Conservation (phyloP, 2,329 filamentous ascomycete genomes). For the Blastomyces silverae region DNA sequence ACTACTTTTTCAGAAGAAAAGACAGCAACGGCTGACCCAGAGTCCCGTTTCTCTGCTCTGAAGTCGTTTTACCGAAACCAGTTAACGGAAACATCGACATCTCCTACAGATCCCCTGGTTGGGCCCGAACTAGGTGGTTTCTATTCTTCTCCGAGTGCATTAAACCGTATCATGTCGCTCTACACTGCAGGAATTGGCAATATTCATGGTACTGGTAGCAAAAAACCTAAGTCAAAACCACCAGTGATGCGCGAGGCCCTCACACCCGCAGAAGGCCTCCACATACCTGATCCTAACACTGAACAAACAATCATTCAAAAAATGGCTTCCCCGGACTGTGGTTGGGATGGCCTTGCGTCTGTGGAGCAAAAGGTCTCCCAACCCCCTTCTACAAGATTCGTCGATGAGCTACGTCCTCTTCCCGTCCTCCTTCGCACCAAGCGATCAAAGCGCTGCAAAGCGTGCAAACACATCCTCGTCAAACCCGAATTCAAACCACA, state of each 20-base stretch:
- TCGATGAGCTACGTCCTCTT: constrained; percentile 69
- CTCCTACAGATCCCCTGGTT: constrained; percentile 45
- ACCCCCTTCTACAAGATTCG: constrained; percentile 52
- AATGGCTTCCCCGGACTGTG: constrained; percentile 47
- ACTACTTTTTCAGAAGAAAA: constrained; percentile 32
- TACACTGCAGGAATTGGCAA: constrained; percentile 61
- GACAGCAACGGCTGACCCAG: constrained; percentile 48
- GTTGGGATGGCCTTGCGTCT: constrained; percentile 59
- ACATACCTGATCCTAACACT: constrained; percentile 52
- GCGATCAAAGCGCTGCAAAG: constrained; percentile 84
- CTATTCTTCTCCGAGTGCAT: constrained; percentile 68
- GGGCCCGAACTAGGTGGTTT: constrained; percentile 44
- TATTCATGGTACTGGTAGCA: constrained; percentile 47
- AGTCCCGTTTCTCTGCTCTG: constrained; percentile 65
- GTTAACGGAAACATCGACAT: constrained; percentile 55
- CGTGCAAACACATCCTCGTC: constrained; percentile 89
- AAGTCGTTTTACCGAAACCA: constrained; percentile 77
- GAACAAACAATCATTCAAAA: constrained; percentile 57
- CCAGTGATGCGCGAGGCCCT: constrained; percentile 75
- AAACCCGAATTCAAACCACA: constrained; percentile 88
- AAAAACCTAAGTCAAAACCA: constrained; percentile 60
- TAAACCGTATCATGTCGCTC: constrained; percentile 84
- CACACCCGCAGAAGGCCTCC: constrained; percentile 63
- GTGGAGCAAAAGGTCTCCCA: constrained; percentile 48
- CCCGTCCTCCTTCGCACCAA: constrained; percentile 82